Evolutionary conservation across 164 flowering plant species (phyloP).

Genomic region (Sextonia rubra): DNA sequence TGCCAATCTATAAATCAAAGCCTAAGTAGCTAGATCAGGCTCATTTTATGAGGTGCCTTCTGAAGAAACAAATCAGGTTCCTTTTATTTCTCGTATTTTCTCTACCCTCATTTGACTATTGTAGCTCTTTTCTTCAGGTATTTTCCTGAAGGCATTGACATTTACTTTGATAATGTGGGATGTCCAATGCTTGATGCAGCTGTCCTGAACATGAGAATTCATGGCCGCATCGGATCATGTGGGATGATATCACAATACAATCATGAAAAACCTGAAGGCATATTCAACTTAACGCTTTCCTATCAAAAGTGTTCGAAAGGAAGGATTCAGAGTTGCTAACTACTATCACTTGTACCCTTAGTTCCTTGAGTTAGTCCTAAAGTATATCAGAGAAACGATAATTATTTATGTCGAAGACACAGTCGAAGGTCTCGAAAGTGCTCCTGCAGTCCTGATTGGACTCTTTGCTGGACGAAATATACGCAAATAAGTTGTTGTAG

Average conservation of each 20-base stretch:
- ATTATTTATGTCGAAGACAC: too few relatives aligned
- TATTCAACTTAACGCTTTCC: conserved; percentile 2
- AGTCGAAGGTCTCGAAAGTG: too few relatives aligned
- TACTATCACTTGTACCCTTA: background rate
- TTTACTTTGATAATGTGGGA: conserved; percentile 34
- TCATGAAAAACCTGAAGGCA: conserved; percentile 6
- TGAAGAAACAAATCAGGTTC: too few relatives aligned
- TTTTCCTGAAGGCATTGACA: conserved; percentile 32
- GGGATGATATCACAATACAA: conserved; percentile 23
- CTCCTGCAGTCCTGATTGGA: too few relatives aligned
- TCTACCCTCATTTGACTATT: too few relatives aligned
- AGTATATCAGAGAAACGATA: conserved; percentile 8
- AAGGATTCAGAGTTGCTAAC: conserved; percentile 3
- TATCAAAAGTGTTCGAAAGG: conserved; percentile 1
- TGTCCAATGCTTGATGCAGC: conserved; percentile 37
- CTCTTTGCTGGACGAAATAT: too few relatives aligned
- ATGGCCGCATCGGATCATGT: conserved; percentile 30
- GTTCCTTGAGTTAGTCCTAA: background rate
- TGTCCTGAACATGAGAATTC: conserved; percentile 27
- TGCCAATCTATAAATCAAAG: too few relatives aligned
- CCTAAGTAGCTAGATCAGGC: too few relatives aligned
- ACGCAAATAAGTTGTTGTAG: too few relatives aligned
- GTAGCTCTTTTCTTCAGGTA: conserved; percentile 9
- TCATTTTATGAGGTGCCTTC: too few relatives aligned
- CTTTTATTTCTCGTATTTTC: too few relatives aligned